These are phyloP conservation scores for Mucor lusitanicus DNA, from an alignment of 371 early-diverging fungal species.

Conservation along the genomic window DNA sequence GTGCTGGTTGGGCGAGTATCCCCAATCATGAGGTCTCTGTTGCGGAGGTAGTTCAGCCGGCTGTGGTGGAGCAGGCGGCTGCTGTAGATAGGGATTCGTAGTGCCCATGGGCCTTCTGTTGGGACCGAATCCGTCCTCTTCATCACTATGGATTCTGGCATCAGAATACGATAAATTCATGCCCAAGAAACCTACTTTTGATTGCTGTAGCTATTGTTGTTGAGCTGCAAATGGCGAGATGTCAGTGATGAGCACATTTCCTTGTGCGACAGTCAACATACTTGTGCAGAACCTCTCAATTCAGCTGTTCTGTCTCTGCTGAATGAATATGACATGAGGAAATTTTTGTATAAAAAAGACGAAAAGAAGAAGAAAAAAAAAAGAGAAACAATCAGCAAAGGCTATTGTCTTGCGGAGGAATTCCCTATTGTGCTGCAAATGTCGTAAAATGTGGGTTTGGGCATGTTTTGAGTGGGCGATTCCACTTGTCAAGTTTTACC, in stretches of 20 bases:
- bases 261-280: background rate
- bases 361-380: background rate
- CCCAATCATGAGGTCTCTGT: constrained; percentile 9
- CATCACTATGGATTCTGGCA: background rate
- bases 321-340: constrained; percentile 36
- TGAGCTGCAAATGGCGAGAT: background rate
- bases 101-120: background rate
- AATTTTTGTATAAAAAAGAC: background rate
- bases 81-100: background rate
- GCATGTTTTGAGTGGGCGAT: background rate
- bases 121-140: background rate
- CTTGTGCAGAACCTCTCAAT: constrained; percentile 15
- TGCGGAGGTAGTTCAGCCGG: background rate
- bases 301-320: constrained; percentile 39
- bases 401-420: background rate
- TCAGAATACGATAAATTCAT: background rate
- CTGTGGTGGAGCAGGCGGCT: background rate
- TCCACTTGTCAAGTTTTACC: background rate
- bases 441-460: background rate
- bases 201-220: background rate
- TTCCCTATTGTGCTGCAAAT: background rate
- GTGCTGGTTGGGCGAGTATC: constrained; percentile 1
- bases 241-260: background rate
- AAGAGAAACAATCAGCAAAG: background rate
- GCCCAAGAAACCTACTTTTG: background rate